Evolutionary conservation across 164 flowering plant genomes (phyloP), one percentile per base, ranked within the genome.

Genomic region (Vitis rotundifolia): DNA sequence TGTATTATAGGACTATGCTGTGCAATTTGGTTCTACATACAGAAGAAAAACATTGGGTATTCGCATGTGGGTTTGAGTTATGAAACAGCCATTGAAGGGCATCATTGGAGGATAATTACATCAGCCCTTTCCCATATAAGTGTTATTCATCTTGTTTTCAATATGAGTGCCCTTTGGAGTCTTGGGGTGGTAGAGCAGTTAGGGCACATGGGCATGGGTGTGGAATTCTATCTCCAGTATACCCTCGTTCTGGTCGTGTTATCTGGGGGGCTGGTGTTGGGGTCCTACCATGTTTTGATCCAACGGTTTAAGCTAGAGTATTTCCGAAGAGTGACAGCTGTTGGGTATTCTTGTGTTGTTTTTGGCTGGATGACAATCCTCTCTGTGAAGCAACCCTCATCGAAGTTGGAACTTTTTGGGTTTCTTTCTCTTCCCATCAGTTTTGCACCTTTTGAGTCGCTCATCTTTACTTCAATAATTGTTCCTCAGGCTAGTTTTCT

Each of bases 331-430:
- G 99, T 95, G 71, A 93, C 98, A 0, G 97, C 98, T 29, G 99
- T 93, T 76, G 99, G 98, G 58, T 93, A 95, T 68, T 95, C 99
- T 44, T 93, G 98, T 82, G 99, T 95, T 75, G 99, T 93, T 63
- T 95, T 95, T 77, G 99, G 99, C 26, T 93, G 94, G 99, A 95
- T 95, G 99, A 95, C 99, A 0, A 89, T 95, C 66, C 86, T 95
- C 54, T 79, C 97, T 2, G 90, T 86, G 67, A 93, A 90, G 83
- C 98, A 90, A 70, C 99, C 99, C 0, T 87, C 97, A 0, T 89
- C 94, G 0, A 93, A 91, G 87, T 79, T 95, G 79, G 77, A 95
- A 57, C 90, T 95, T 54, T 93, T 93, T 74, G 99, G 99, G 62
- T 78, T 95, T 71, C 90, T 95, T 53, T 93, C 98, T 0, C 84